Base-by-base conservation (phyloP, 805 yeast species). In the Wickerhamiella musiphila region DNA sequence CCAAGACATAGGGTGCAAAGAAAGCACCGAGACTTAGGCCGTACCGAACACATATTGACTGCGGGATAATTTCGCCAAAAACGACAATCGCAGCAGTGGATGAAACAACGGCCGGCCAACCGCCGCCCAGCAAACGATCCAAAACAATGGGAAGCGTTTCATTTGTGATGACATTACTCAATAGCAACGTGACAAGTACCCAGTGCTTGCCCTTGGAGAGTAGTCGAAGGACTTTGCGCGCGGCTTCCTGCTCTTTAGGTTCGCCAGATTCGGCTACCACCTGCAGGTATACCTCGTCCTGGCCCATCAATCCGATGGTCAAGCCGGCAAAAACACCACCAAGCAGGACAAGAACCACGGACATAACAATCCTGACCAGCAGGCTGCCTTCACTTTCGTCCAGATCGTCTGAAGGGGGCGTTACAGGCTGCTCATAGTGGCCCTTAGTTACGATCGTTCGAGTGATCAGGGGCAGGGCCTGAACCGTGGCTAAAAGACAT, bases 271-370 rank as follows among this genome's bases (percentile, higher is more conserved):
- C 70, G 34, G 83, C 73, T 39, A 86, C 76, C 9, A 86, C 98
- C 54, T 81, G 86, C 39, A 86, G 63, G 47, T 84, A 81, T 16
- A 86, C 86, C 54, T 86, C 96, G 53, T 86, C 96, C 54, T 86
- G 96, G 43, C 96, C 96, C 98, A 86, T 86, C 8, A 86, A 65
- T 2, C 90, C 96, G 30, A 86, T 61, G n/a, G 98, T 90, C 26
- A 86, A 63, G 8, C 60, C 60, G 7, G 60, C 60, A 36, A 56
- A 56, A 4, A 52, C 54, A 20, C 60, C 60, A 15, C 60, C 60
- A 3, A 55, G 44, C 16, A 55, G 39, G 4, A 56, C 60, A 9
- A 55, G 47, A 5, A 45, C 18, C 2, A 37, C 50, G 13, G 56
- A 51, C 9, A 61, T 34, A 4, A 26, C 11, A 4, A 37, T 35